Percentiles rank a stretch among this genome's conserved stretches.
Conservation (phyloP, 1,284 basidiomycete genomes). For the Apiotrichum sp. region DNA sequence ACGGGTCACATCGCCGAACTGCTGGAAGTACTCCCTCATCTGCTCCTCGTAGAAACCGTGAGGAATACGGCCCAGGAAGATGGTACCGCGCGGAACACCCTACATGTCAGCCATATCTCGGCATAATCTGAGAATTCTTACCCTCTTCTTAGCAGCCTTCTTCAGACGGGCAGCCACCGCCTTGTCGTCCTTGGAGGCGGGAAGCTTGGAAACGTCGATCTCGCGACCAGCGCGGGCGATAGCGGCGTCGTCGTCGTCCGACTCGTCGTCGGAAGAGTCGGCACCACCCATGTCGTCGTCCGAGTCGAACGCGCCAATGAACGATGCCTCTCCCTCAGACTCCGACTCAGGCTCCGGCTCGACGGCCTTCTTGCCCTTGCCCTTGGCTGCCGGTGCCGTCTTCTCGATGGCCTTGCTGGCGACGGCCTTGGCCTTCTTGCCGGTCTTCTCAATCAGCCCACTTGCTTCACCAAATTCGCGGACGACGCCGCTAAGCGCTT, state of each 20-base stretch:
- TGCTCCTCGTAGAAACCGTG: slow-evolving; percentile 97
- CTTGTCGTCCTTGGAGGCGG: slow-evolving; percentile 77
- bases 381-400: slow-evolving; percentile 12
- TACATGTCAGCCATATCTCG: slow-evolving; percentile 6
- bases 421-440: slow-evolving; percentile 14
- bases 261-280: slow-evolving; percentile 75
- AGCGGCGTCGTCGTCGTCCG: slow-evolving; percentile 54
- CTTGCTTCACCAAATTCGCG: slow-evolving; percentile 14
- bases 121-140: slow-evolving; percentile 45
- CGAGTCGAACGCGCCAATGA: slow-evolving; percentile 61
- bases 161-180: slow-evolving; percentile 72
- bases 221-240: slow-evolving; percentile 36
- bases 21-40: slow-evolving; percentile 84
- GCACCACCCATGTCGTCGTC: slow-evolving; percentile 53
- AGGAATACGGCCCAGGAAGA: slow-evolving; percentile 86
- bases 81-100: slow-evolving; percentile 63
- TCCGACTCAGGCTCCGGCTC: slow-evolving; percentile 24
- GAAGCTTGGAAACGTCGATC: slow-evolving; percentile 64
- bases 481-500: slow-evolving; percentile 10
- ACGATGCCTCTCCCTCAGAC: slow-evolving; percentile 47
- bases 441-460: slow-evolving; percentile 15
- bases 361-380: slow-evolving; percentile 25
- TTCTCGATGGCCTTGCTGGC: slow-evolving; percentile 17
- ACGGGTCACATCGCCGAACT: slow-evolving; percentile 88
- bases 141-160: slow-evolving; percentile 71